Percentiles rank a stretch among this genome's conserved stretches.
phyloP scores from a whole-genome alignment of 2,329 filamentous ascomycete species.

The Diplodia seriata region DNA sequence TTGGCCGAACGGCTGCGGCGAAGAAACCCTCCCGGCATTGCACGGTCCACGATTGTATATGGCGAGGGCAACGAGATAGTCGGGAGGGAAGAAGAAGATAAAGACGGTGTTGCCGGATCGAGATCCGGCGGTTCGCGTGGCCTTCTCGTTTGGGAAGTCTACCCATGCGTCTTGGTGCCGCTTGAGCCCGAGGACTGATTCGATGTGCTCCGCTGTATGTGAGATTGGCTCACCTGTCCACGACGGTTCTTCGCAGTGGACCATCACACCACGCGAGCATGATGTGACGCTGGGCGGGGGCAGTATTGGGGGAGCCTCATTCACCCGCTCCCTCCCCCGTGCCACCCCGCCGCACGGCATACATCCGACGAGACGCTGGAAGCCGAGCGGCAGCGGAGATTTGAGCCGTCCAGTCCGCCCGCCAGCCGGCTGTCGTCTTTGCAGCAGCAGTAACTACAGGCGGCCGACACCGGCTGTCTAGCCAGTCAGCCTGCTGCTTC shows the following conservation, averaged over 20 bases:
- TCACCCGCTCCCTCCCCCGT: neutral
- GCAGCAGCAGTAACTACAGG: neutral
- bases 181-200: neutral
- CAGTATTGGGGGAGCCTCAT: conserved; percentile 12
- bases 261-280: conserved; percentile 26
- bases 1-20: neutral
- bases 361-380: neutral
- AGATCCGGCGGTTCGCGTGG: conserved; percentile 7
- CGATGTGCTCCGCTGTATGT: conserved; percentile 2
- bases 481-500: neutral
- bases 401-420: conserved; percentile 7
- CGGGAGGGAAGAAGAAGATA: neutral
- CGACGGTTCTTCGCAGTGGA: conserved; percentile 9
- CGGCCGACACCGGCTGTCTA: conserved; percentile 2
- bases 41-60: neutral
- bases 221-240: neutral
- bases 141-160: conserved; percentile 13
- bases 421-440: neutral
- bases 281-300: neutral
- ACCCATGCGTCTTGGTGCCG: conserved; percentile 5
- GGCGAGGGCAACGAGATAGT: neutral
- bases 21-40: neutral
- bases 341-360: neutral
- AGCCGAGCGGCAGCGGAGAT: conserved; percentile 25
- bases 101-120: conserved; percentile 12